Evolutionary conservation across 495 filamentous ascomycete genomes (phyloP).

Genomic region (Lasiosphaeria hispida): DNA sequence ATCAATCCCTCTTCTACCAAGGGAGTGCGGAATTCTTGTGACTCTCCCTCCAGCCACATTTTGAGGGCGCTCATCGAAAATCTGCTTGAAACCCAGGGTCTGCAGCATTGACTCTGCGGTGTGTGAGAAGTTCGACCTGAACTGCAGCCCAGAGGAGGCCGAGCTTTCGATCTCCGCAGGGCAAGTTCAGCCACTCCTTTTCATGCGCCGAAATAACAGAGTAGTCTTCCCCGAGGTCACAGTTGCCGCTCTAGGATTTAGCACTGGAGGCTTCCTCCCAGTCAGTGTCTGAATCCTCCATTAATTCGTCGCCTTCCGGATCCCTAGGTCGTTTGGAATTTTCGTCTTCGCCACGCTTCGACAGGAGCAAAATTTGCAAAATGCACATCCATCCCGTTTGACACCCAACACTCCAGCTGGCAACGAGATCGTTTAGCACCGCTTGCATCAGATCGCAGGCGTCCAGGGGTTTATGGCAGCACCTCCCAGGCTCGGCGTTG

Average conservation of each 20-base stretch:
- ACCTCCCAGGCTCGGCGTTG: background rate
- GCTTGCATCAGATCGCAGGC: background rate
- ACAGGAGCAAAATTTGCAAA: background rate
- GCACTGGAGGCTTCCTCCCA: too few relatives aligned
- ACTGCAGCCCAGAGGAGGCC: constrained; percentile 13
- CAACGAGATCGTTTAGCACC: background rate
- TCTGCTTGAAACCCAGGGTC: constrained; percentile 3
- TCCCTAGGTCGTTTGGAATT: background rate
- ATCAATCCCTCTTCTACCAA: constrained; percentile 5
- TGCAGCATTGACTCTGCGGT: background rate
- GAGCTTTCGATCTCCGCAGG: constrained; percentile 1
- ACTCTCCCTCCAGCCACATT: constrained; percentile 2
- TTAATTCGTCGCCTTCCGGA: background rate
- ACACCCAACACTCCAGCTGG: background rate
- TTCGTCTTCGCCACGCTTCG: background rate
- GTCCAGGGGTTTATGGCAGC: constrained; percentile 6
- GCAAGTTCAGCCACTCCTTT: constrained; percentile 5
- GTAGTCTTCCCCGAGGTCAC: background rate
- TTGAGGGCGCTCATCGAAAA: constrained; percentile 9
- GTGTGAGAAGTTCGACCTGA: constrained; percentile 12
- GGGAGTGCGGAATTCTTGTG: background rate
- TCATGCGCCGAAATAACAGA: background rate
- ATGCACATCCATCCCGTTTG: constrained; percentile 11
- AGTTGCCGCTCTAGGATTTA: too few relatives aligned
- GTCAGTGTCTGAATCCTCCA: too few relatives aligned